These are phyloP conservation scores for Lyophyllum decastes DNA, from an alignment of 768 basidiomycete species.

Conservation along the genomic window DNA sequence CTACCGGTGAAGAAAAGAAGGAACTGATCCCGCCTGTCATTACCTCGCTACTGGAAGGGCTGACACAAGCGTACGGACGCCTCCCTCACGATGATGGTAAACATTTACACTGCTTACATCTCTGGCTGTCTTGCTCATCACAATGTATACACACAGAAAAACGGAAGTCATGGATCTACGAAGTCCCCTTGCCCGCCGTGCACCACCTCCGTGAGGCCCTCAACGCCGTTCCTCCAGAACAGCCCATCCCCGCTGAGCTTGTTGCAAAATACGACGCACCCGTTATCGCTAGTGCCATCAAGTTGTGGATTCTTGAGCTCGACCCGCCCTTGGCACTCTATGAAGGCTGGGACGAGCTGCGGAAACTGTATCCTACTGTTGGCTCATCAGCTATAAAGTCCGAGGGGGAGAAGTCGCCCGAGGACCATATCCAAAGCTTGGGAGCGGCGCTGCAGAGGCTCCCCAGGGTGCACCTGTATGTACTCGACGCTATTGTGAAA, in stretches of 20 bases:
- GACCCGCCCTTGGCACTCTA: slow-evolving; percentile 83
- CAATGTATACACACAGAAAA: slow-evolving; percentile 50
- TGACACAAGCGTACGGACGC: slow-evolving; percentile 63
- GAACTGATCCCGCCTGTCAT: slow-evolving; percentile 76
- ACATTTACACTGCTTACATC: slow-evolving; percentile 18
- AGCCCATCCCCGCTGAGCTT: slow-evolving; percentile 52
- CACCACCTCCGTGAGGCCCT: slow-evolving; percentile 87
- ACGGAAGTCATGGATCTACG: slow-evolving; percentile 93
- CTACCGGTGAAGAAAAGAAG: slow-evolving; percentile 57
- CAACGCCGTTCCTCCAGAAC: slow-evolving; percentile 66
- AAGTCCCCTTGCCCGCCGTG: slow-evolving; percentile 79
- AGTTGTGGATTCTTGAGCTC: slow-evolving; percentile 91
- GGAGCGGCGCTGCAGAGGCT: slow-evolving; percentile 64
- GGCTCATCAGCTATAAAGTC: slow-evolving; percentile 49
- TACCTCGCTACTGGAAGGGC: slow-evolving; percentile 59
- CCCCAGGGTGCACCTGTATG: slow-evolving; percentile 78
- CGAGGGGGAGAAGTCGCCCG: slow-evolving; percentile 55
- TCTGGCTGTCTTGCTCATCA: neutral
- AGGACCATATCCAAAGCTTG: slow-evolving; percentile 65
- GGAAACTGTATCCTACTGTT: slow-evolving; percentile 81
- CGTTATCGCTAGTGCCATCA: slow-evolving; percentile 81
- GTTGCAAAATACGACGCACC: slow-evolving; percentile 78
- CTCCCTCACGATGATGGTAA: slow-evolving; percentile 65
- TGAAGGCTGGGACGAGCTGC: slow-evolving; percentile 91
- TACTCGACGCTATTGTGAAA: slow-evolving; percentile 74